Evolutionary conservation across 352 stramenopile species (phyloP), one percentile per base, ranked within the genome.

Genomic region (Phytophthora sojae): DNA sequence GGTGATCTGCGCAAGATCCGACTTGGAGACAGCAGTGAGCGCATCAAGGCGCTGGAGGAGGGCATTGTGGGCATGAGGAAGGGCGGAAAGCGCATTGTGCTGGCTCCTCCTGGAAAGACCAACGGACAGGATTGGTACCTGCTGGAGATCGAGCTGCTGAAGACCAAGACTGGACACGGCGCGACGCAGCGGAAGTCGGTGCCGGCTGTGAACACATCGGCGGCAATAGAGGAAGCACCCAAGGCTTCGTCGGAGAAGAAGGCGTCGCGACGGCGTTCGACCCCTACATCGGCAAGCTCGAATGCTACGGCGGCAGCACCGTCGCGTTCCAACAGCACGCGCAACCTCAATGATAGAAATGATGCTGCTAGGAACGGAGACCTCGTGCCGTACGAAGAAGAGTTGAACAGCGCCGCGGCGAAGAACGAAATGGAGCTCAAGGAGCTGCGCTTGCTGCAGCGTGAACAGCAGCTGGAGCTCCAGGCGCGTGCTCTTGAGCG

Each of bases 31-130:
- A 85, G 87, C 51, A 86, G 71, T 14, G 81, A 96, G 64, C 87
- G 90, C 11, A 85, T 98, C 32, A 93, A 95, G 29, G 93, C 93
- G 37, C 69, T 98, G 45, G 95, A 98, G 71, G 82, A 94, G 65
- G 88, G 85, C 1, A 84, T 98, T 21, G 15, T 95, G 7, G 95
- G 95, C 15, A 98, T 98, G 93, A 93, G 75, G 57, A 96, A 96
- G 57, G 86, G 88, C 4, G 90, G 88, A 0, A 91, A 94, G 44
- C 85, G 95, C n/a, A 86, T 97, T 57, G 86, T 98, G 19, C 82
- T 98, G 52, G 90, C 84, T n/a, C 88, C 88, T 14, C 88, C 88
- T 0, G 78, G 77, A 15, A 95, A 95, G 63, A 93, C 88, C 12
- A 95, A 92, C 26, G 83, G 84, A 21, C 76, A 91, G 71, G 88